A percentile compares a stretch with the other conserved stretches of the same genome.
These are phyloP conservation scores for Fusarium secorum DNA, from an alignment of 2,329 filamentous ascomycete species.

Conservation along the genomic window DNA sequence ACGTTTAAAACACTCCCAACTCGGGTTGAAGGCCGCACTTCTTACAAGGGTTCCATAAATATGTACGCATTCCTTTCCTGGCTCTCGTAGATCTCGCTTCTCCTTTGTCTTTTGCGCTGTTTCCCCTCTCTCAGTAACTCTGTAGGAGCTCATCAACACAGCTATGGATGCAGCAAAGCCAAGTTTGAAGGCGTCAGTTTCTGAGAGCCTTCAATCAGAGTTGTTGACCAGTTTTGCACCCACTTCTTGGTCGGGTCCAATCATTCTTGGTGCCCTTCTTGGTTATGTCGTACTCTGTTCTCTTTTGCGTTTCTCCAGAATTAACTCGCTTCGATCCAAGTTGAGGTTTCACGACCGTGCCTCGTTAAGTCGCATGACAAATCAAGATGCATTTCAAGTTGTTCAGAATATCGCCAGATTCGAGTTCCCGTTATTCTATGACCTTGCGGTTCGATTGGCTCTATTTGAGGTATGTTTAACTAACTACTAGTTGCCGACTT, in stretches of 20 bases:
- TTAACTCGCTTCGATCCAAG: constrained; percentile 42
- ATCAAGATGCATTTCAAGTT: constrained; percentile 55
- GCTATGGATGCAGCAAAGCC: constrained; percentile 16
- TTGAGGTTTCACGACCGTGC: constrained; percentile 47
- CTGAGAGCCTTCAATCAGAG: background rate
- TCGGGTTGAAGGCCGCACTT: constrained; percentile 8
- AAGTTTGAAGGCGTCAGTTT: constrained; percentile 14
- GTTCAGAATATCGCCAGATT: constrained; percentile 45
- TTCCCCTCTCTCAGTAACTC: background rate
- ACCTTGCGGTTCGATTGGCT: constrained; percentile 49
- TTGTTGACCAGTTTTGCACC: background rate
- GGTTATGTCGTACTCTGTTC: constrained; percentile 48
- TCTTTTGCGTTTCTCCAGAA: constrained; percentile 48
- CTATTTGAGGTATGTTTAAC: constrained; percentile 49
- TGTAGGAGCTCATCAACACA: background rate
- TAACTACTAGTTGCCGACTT: background rate
- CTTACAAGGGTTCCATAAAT: constrained; percentile 22
- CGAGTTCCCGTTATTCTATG: constrained; percentile 52
- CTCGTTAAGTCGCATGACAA: constrained; percentile 52
- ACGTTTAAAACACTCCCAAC: constrained; percentile 7
- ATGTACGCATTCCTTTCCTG: background rate
- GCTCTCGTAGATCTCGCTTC: background rate
- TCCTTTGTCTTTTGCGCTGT: background rate
- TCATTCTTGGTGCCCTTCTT: constrained; percentile 34
- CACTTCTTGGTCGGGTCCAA: constrained; percentile 23